Conservation (phyloP, 2,329 filamentous ascomycete species). For the Alternaria rosae region DNA sequence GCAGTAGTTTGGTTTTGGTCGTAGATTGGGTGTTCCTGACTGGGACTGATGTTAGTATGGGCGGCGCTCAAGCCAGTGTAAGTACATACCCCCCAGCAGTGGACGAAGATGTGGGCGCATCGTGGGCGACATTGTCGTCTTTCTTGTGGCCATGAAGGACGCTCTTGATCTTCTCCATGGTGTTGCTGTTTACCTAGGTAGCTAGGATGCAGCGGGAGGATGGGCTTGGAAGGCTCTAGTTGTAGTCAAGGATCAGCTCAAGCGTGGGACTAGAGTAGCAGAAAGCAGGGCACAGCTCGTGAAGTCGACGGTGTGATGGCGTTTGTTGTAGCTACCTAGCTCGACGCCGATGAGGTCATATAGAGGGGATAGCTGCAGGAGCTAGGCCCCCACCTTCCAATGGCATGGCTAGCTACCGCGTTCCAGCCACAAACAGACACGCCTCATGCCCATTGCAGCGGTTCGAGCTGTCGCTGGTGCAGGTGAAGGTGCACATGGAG, state of each 20-base stretch:
- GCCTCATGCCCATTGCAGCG: constrained; percentile 23
- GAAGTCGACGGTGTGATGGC: constrained; percentile 22
- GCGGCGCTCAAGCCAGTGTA: background rate
- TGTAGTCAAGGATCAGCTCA: constrained; percentile 16
- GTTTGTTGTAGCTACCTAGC: constrained; percentile 21
- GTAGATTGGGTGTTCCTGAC: constrained; percentile 37
- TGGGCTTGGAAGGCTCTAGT: constrained; percentile 7
- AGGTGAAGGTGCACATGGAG: background rate
- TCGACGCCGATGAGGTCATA: constrained; percentile 26
- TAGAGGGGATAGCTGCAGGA: constrained; percentile 19
- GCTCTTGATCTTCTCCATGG: constrained; percentile 57
- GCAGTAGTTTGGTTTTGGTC: constrained; percentile 36
- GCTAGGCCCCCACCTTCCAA: constrained; percentile 28
- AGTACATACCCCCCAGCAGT: constrained; percentile 15
- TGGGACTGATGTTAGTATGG: constrained; percentile 8
- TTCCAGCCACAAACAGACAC: constrained; percentile 18
- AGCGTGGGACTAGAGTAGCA: constrained; percentile 10
- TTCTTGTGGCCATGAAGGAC: constrained; percentile 47
- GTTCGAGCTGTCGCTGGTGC: constrained; percentile 2
- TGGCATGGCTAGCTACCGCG: constrained; percentile 11
- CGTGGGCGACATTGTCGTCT: constrained; percentile 36
- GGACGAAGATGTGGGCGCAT: constrained; percentile 24
- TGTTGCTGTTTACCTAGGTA: constrained; percentile 6
- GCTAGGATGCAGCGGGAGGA: constrained; percentile 13
- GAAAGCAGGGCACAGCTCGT: constrained; percentile 36